Base-by-base conservation (phyloP, 768 basidiomycete species). In the Tricholoma hemisulphureum region DNA sequence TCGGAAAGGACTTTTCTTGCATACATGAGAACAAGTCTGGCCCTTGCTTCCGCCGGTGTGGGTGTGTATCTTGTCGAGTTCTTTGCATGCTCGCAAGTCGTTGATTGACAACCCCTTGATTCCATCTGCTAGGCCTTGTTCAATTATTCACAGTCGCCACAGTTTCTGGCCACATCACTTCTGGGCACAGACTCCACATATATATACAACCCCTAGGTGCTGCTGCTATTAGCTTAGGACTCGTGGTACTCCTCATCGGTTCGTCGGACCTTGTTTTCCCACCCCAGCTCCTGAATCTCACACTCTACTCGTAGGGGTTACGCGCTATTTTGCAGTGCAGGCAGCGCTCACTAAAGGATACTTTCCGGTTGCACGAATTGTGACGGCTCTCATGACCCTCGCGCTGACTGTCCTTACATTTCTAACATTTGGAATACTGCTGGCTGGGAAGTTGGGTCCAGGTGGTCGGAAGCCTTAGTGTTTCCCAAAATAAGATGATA, bases 1-100 rank as follows among this genome's bases (percentile, higher is more conserved):
- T 76, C 74, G 2, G 83, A 84, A 59, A 70, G 81, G 35, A 83
- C 81, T 5, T 83, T 81, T 63, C 71, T 83, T 11, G 80, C 83
- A 16, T 84, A 83, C 59, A 70, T 83, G 32, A 68, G 82, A 46
- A 83, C 83, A 6, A 81, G 80, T 57, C 65, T 83, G 26, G 74
- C 80, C 1, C 73, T 83, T 6, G 74, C 80, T n/a, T 77, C 76
- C n/a, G 73, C 78, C 1, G 83, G 83, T 18, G 79, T 83, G 46
- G 81, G 66, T 63, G 21, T 50, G 28, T 11, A 34, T 18, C 16
- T 11, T 53, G n/a, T 18, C 45, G 21, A 8, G 6, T 24, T 28
- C 13, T 5, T 49, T 28, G 8, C n/a, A 18, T 49, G 16, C 46
- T 18, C 1, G 37, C 16, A 45, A 3, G 11, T 45, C 24, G 13